Percentiles rank a stretch among this genome's conserved stretches.
Conservation (phyloP, 129 eudicot genomes). For the Silybum marianum region DNA sequence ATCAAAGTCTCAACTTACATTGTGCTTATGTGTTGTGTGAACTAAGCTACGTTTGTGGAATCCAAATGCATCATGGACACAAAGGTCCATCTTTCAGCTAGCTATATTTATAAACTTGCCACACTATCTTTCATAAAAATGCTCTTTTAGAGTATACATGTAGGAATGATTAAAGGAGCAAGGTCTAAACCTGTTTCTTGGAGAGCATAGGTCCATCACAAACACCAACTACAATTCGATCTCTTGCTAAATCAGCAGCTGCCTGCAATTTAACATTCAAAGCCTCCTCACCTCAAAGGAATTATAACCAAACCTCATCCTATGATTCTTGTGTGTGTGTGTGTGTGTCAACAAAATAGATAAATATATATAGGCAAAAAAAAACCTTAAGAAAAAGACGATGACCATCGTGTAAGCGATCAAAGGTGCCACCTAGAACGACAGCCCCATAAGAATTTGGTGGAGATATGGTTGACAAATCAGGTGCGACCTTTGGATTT, state of each 20-base stretch:
- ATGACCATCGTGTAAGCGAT: constrained; percentile 89
- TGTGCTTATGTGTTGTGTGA: neutral
- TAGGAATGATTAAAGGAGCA: neutral
- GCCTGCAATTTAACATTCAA: constrained; percentile 50
- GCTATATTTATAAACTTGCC: neutral
- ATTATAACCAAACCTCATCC: neutral
- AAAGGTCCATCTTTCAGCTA: neutral
- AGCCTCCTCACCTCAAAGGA: constrained; percentile 6
- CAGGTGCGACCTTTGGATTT: constrained; percentile 20
- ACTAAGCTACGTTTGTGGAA: neutral
- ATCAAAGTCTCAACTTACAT: neutral
- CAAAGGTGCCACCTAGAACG: constrained; percentile 95
- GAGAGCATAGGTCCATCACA: constrained; percentile 93
- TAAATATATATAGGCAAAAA: neutral
- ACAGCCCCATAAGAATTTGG: constrained; percentile 68
- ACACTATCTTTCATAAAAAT: neutral
- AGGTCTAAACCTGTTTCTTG: constrained; percentile 60
- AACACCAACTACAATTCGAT: constrained; percentile 79
- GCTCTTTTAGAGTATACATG: neutral
- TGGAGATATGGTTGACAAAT: constrained; percentile 38
- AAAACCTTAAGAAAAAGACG: constrained; percentile 85
- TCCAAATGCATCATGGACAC: neutral
- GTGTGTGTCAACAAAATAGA: constrained; percentile 1
- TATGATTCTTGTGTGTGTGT: neutral
- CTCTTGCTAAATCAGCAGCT: constrained; percentile 73